Evolutionary conservation across 352 stramenopile genomes (phyloP).

Genomic region (Globisporangium perplexum): DNA sequence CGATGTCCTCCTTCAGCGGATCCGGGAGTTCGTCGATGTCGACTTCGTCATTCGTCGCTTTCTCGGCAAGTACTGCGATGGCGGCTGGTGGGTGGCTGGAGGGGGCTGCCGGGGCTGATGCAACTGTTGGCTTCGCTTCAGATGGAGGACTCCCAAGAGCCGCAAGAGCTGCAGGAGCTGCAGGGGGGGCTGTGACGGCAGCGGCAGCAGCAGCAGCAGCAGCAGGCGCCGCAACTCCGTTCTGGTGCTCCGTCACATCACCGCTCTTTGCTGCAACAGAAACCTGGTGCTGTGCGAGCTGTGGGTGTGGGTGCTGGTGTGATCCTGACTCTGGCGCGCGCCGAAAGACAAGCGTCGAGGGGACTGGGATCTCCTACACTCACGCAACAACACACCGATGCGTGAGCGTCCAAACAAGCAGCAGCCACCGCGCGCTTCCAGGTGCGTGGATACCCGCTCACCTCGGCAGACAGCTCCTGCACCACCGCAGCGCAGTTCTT

Average conservation of each 20-base stretch:
- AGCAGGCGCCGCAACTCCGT: conserved; percentile 1
- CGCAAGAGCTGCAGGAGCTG: no score
- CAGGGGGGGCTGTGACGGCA: not conserved
- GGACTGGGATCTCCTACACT: conserved; percentile 47
- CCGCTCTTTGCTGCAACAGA: conserved; percentile 5
- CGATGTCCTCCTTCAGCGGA: not conserved
- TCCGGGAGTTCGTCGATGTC: conserved; percentile 1
- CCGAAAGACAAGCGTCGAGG: conserved; percentile 66
- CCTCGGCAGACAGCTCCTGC: conserved; percentile 73
- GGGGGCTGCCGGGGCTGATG: not conserved
- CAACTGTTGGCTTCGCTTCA: not conserved
- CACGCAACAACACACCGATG: not conserved
- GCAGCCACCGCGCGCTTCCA: not conserved
- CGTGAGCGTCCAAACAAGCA: not conserved
- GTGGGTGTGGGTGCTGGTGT: not conserved
- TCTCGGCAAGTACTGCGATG: not conserved
- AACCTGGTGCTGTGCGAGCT: not conserved
- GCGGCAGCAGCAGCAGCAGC: not conserved
- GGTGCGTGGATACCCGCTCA: conserved; percentile 16
- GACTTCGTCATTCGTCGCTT: not conserved
- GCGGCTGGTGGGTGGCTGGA: not conserved
- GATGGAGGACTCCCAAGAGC: no score
- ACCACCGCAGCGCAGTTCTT: conserved; percentile 73
- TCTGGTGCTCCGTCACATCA: conserved; percentile 8
- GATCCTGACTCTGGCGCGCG: conserved; percentile 38